phyloP scores from a whole-genome alignment of 1,284 basidiomycete genomes.

The Rhodofomes roseus region DNA sequence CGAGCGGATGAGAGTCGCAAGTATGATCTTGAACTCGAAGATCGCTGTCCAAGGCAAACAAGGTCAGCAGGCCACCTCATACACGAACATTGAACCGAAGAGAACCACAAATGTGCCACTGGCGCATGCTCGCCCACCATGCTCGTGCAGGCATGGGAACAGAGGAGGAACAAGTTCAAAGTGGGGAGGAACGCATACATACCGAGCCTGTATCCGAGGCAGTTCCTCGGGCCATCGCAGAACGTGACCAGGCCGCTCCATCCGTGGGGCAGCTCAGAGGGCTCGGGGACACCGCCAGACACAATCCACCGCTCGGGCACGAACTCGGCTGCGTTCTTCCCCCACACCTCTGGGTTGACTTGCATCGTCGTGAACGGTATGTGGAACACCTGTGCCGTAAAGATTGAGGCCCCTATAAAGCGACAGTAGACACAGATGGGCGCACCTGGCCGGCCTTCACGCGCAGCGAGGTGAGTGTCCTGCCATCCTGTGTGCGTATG shows the following conservation, averaged over 20 bases:
- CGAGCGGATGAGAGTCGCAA: conserved; percentile 33
- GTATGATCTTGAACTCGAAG: conserved; percentile 37
- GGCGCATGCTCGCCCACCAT: neutral
- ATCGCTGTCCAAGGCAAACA: conserved; percentile 22
- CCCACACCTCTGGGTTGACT: conserved; percentile 38
- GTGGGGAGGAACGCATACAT: neutral
- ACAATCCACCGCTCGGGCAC: conserved; percentile 36
- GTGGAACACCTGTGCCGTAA: conserved; percentile 24
- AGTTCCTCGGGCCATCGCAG: conserved; percentile 38
- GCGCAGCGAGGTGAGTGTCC: conserved; percentile 26
- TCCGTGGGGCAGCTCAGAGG: conserved; percentile 27
- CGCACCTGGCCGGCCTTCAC: conserved; percentile 35
- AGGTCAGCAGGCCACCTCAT: neutral
- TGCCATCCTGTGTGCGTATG: conserved; percentile 28
- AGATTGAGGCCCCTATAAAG: neutral
- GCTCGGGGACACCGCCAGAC: conserved; percentile 25
- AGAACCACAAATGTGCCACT: neutral
- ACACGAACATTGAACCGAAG: neutral
- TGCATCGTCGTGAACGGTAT: conserved; percentile 32
- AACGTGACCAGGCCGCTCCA: conserved; percentile 33
- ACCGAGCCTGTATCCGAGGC: conserved; percentile 31
- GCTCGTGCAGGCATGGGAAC: too few relatives aligned
- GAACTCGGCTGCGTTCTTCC: conserved; percentile 38
- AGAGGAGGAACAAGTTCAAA: too few relatives aligned
- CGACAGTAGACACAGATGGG: conserved; percentile 18